Base-by-base conservation (phyloP, 1,284 basidiomycete genomes). In the Porodaedalea pini region DNA sequence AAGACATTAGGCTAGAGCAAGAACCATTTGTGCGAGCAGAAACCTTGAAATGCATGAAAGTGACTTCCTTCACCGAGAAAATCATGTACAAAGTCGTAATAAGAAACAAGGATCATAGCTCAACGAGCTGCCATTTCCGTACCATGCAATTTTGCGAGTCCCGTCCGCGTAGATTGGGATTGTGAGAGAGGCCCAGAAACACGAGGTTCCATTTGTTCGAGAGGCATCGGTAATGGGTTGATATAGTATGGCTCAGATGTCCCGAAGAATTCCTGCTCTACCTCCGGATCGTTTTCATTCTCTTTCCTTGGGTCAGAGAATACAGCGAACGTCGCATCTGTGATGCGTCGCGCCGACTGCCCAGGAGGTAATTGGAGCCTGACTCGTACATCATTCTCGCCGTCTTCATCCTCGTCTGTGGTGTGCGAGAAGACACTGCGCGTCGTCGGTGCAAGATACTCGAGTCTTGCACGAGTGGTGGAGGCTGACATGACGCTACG, bases 211-310 rank as follows among this genome's bases (percentile, higher is more conserved):
- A 81, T 82, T 43, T 76, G 69, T 34, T 73, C 70, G n/a, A 77
- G 67, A 15, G 78, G 76, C 62, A 76, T 78, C 15, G 80, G 80
- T n/a, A 82, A 70, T 11, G 81, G 81, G 61, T 77, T 67, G 70
- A 71, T n/a, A 39, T 52, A 53, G 62, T 47, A 62, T 60, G 5
- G 62, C 59, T 29, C 58, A 53, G 32, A 58, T 59, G 56, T 66
- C 48, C 25, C 61, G 59, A 11, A 32, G 61, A 57, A 39, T 65
- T 63, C 31, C 62, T 62, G 1, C 59, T 64, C 45, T 17, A 27
- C 23, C 13, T 49, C 45, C 11, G 19, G 10, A 34, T 51, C 49
- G 25, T 31, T 37, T 2, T 23, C 25, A 17, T 19, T 29, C 36
- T 27, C 48, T 60, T 61, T 36, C 45, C 25, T 25, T 15, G 45